phyloP scores from a whole-genome alignment of 73 alveolate genomes.

The Vitrella brassicaformis region DNA sequence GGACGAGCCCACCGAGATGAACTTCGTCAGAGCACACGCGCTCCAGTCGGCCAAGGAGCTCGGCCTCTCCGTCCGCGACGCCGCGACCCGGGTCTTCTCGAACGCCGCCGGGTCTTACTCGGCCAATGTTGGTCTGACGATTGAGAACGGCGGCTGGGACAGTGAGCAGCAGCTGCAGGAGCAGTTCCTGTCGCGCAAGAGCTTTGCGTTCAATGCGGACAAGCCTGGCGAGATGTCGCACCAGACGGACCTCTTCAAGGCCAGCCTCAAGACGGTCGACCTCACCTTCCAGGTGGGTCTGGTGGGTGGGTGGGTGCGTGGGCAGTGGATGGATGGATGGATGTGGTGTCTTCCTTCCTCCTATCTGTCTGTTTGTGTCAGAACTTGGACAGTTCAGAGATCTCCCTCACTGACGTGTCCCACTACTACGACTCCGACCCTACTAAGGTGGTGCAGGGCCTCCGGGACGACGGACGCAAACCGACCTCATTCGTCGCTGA shows the following conservation, averaged over 20 bases:
- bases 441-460: constrained; percentile 29
- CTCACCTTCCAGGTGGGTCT: constrained; percentile 19
- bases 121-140: constrained; percentile 35
- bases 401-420: constrained; percentile 32
- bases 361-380: background rate
- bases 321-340: no score
- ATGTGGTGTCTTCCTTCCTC: no score
- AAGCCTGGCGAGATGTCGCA: constrained; percentile 34
- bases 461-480: constrained; percentile 36
- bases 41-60: constrained; percentile 11
- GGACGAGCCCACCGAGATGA: constrained; percentile 24
- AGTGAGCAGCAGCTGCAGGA: constrained; percentile 34
- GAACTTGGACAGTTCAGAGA: constrained; percentile 32
- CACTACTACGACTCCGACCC: constrained; percentile 42
- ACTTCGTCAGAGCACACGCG: constrained; percentile 37
- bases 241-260: constrained; percentile 20
- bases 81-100: constrained; percentile 37
- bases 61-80: constrained; percentile 1
- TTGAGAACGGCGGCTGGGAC: constrained; percentile 30
- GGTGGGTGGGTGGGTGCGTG: no score
- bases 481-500: constrained; percentile 32
- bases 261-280: constrained; percentile 31
- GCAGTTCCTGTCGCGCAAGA: constrained; percentile 32
- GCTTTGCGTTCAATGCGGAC: constrained; percentile 29
- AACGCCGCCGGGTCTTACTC: constrained; percentile 40